Percentiles rank a stretch among this genome's conserved stretches.
Evolutionary conservation across 2,329 filamentous ascomycete species (phyloP).

Genomic region (Thielaviopsis punctulata): DNA sequence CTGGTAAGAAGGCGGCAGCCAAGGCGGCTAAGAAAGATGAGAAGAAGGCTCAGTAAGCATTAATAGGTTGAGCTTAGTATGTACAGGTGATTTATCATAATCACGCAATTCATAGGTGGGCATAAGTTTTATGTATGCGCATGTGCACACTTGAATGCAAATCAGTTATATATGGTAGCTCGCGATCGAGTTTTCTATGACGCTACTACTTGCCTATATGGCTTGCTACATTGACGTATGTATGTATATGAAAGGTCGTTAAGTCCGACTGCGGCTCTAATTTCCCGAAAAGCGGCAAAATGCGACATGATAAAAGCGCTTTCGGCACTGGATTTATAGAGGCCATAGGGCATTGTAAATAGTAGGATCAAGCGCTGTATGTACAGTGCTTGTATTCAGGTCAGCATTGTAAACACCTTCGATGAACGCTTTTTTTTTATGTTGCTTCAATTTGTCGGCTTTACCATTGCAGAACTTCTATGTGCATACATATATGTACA

Average conservation of each 20-base stretch:
- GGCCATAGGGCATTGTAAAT: neutral
- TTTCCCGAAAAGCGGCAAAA: neutral
- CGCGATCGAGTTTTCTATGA: too few relatives aligned
- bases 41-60: slow-evolving; percentile 13
- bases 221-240: too few relatives aligned
- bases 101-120: too few relatives aligned
- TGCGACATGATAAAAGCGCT: neutral
- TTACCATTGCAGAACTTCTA: too few relatives aligned
- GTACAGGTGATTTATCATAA: too few relatives aligned
- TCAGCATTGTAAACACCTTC: neutral
- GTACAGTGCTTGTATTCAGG: neutral
- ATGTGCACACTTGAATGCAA: too few relatives aligned
- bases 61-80: neutral
- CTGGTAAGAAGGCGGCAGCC: neutral
- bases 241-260: too few relatives aligned
- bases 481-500: too few relatives aligned
- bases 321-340: neutral
- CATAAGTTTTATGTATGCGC: neutral
- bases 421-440: neutral
- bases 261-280: neutral
- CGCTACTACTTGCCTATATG: too few relatives aligned
- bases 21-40: slow-evolving; percentile 14
- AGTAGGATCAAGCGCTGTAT: neutral
- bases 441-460: neutral
- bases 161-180: too few relatives aligned